Evolutionary conservation across 352 stramenopile genomes (phyloP).

Genomic region (Phytopythium helicoides): DNA sequence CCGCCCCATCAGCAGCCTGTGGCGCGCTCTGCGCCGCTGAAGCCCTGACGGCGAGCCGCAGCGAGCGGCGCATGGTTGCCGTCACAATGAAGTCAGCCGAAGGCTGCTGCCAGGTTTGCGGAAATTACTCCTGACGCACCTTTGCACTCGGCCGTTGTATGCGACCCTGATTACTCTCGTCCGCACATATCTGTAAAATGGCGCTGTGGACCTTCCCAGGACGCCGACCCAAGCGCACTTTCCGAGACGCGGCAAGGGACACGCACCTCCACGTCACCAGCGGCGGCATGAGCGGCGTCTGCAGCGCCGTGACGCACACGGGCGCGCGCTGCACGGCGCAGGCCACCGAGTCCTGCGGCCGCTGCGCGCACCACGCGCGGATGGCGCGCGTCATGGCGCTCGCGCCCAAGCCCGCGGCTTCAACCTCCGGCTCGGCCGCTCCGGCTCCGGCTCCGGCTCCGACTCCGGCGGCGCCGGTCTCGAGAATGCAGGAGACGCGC

Average conservation of each 20-base stretch:
- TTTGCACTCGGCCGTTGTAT: no score
- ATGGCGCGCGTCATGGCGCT: conserved; percentile 81
- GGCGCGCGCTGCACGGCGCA: conserved; percentile 58
- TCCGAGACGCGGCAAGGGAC: no score
- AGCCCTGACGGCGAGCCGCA: background rate
- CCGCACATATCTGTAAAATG: no score
- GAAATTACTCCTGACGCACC: no score
- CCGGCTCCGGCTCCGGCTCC: background rate
- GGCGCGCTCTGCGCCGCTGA: background rate
- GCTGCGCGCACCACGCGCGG: conserved; percentile 76
- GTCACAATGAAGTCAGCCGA: conserved; percentile 1
- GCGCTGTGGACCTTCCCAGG: no score
- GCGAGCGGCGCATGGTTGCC: conserved; percentile 3
- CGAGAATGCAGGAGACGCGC: conserved; percentile 1
- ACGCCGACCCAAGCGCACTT: no score
- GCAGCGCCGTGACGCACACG: conserved; percentile 59
- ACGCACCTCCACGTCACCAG: background rate
- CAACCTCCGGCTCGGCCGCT: conserved; percentile 1
- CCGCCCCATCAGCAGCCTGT: background rate
- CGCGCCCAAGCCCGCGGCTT: conserved; percentile 48
- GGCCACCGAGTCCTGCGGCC: conserved; percentile 31
- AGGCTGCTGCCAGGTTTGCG: conserved; percentile 1
- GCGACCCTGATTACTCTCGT: no score
- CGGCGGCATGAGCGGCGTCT: conserved; percentile 16
- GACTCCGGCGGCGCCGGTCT: conserved; percentile 2